These are phyloP conservation scores for Soucietia sequanensis DNA, from an alignment of 805 yeast genomes.

Conservation along the genomic window DNA sequence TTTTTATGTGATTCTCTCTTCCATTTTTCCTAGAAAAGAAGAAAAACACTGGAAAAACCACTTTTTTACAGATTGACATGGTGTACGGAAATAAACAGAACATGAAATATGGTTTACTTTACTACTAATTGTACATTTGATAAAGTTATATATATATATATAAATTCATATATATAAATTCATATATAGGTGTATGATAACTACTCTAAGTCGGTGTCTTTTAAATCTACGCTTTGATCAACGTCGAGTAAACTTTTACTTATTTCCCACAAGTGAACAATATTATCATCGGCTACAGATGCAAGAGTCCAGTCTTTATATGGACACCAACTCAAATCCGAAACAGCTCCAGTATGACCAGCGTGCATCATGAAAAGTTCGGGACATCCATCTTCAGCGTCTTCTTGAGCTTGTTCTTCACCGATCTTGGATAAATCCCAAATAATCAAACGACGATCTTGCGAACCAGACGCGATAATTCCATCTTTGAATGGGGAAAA, in stretches of 20 bases:
- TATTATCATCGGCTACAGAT: slow-evolving; percentile 59
- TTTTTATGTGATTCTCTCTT: neutral
- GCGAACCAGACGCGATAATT: slow-evolving; percentile 70
- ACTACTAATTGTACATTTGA: too few relatives aligned
- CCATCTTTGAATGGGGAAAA: slow-evolving; percentile 81
- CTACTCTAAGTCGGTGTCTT: slow-evolving; percentile 25
- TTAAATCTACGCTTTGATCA: slow-evolving; percentile 12
- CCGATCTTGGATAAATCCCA: slow-evolving; percentile 85
- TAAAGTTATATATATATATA: too few relatives aligned
- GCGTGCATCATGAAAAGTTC: slow-evolving; percentile 91
- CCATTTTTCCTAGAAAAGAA: neutral
- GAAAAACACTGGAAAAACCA: too few relatives aligned
- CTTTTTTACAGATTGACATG: too few relatives aligned
- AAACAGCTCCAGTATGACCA: slow-evolving; percentile 78
- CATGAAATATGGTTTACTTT: too few relatives aligned
- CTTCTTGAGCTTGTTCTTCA: slow-evolving; percentile 81
- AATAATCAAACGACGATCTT: slow-evolving; percentile 71
- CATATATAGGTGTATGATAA: too few relatives aligned
- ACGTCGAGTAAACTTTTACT: slow-evolving; percentile 26
- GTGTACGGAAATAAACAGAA: too few relatives aligned
- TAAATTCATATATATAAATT: too few relatives aligned
- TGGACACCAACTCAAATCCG: slow-evolving; percentile 70
- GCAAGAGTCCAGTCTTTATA: slow-evolving; percentile 76
- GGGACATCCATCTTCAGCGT: slow-evolving; percentile 88
- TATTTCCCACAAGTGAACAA: slow-evolving; percentile 59